Percentiles rank a stretch among this genome's conserved stretches.
Conservation (phyloP, 2,329 filamentous ascomycete species). For the Albophoma yamanashiensis region DNA sequence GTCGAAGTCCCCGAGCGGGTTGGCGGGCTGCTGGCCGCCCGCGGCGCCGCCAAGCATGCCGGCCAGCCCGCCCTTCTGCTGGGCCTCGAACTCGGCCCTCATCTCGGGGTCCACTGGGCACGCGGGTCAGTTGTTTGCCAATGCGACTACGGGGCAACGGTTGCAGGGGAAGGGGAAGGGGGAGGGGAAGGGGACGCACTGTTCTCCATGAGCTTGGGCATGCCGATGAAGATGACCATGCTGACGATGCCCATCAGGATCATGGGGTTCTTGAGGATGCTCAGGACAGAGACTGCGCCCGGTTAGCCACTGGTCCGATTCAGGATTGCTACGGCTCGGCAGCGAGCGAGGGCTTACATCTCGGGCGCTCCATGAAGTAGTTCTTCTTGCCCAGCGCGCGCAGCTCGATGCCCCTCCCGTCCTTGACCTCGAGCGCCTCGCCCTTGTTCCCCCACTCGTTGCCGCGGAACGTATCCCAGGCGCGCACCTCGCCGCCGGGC, state of each 20-base stretch:
- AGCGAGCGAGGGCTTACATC: constrained; percentile 48
- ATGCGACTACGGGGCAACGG: neutral
- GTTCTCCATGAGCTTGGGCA: constrained; percentile 93
- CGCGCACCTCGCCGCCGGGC: constrained; percentile 36
- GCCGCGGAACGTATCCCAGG: constrained; percentile 79
- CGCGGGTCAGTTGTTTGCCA: neutral
- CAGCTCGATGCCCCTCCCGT: constrained; percentile 45
- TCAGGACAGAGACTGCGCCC: constrained; percentile 59
- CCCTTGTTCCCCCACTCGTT: constrained; percentile 88
- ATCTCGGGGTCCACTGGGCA: constrained; percentile 87
- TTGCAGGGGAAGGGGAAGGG: neutral
- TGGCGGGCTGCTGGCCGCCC: constrained; percentile 19
- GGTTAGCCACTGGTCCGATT: neutral
- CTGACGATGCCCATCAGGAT: constrained; percentile 83
- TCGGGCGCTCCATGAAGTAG: constrained; percentile 66
- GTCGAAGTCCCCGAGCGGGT: constrained; percentile 45
- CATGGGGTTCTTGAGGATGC: constrained; percentile 89
- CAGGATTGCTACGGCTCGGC: neutral
- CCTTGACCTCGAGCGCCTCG: constrained; percentile 38
- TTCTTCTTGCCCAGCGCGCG: constrained; percentile 53
- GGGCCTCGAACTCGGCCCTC: constrained; percentile 83
- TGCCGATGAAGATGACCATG: constrained; percentile 75
- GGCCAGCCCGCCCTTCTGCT: constrained; percentile 63
- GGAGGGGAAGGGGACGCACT: constrained; percentile 50
- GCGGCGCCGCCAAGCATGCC: constrained; percentile 35